A percentile compares a stretch with the other conserved stretches of the same genome.
Evolutionary conservation across 768 basidiomycete genomes (phyloP).

Genomic region (Jaapia argillacea): DNA sequence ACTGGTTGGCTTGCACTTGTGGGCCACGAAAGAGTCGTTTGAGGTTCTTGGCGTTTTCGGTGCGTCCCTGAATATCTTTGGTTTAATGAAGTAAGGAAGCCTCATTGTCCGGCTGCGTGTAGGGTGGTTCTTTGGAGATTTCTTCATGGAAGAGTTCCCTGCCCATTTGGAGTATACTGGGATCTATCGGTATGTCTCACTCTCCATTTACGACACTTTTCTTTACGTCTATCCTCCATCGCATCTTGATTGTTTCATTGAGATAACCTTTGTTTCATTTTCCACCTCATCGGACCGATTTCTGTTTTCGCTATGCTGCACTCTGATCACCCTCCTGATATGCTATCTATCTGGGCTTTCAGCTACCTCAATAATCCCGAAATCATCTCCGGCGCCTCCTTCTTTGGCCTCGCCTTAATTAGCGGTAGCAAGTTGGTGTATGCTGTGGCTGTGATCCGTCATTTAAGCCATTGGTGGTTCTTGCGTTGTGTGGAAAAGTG

Average conservation of each 20-base stretch:
- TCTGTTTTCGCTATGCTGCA: too few relatives aligned
- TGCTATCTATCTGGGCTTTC: not conserved
- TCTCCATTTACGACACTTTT: not conserved
- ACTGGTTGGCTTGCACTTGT: conserved; percentile 79
- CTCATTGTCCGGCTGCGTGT: not conserved
- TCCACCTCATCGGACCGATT: too few relatives aligned
- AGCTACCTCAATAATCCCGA: conserved; percentile 95
- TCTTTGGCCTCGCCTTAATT: conserved; percentile 88
- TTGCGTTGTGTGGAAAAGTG: conserved; percentile 86
- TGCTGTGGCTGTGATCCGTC: conserved; percentile 71
- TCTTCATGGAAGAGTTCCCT: conserved; percentile 93
- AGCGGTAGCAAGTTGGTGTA: conserved; percentile 91
- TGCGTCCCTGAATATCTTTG: conserved; percentile 23
- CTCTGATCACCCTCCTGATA: too few relatives aligned
- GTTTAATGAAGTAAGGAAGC: not conserved
- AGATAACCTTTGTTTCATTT: too few relatives aligned
- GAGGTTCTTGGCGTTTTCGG: conserved; percentile 93
- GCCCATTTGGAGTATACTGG: conserved; percentile 89
- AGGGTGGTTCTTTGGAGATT: conserved; percentile 99
- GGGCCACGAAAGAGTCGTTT: conserved; percentile 85
- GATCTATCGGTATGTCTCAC: conserved; percentile 69
- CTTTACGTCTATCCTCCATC: not conserved
- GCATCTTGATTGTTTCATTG: conserved; percentile 1
- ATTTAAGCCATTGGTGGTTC: conserved; percentile 96
- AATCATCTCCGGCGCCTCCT: conserved; percentile 90